Evolutionary conservation across 352 stramenopile genomes (phyloP).

Genomic region (Thraustotheca clavata): DNA sequence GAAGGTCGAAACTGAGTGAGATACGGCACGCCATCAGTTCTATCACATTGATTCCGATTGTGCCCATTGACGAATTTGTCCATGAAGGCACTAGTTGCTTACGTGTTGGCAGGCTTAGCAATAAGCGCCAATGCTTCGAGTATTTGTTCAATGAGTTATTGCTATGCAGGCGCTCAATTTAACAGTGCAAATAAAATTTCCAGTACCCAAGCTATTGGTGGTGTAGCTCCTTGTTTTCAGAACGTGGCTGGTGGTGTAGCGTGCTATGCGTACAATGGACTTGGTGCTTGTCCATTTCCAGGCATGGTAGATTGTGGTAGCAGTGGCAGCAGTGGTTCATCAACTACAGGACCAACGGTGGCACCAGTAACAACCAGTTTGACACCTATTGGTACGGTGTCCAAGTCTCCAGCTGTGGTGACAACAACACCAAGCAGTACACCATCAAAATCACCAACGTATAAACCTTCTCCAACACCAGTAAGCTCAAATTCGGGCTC

Average conservation of each 20-base stretch:
- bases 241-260: not conserved
- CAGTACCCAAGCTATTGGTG: not conserved
- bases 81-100: no score
- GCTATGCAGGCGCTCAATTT: constrained; percentile 1
- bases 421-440: not conserved
- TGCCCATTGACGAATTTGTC: no score
- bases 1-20: no score
- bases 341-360: not conserved
- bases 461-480: not conserved
- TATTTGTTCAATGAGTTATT: not conserved
- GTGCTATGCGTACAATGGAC: not conserved
- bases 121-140: not conserved
- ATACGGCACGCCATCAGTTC: no score
- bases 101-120: no score
- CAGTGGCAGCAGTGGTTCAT: not conserved
- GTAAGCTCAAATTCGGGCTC: not conserved
- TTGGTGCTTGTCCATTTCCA: not conserved
- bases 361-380: not conserved
- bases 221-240: not conserved
- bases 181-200: not conserved
- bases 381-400: not conserved
- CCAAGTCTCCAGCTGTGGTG: not conserved
- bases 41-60: no score
- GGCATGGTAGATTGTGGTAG: not conserved
- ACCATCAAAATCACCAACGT: not conserved